Base-by-base conservation (phyloP, 1,139 yeast species). In the Kodamaea ohmeri region DNA sequence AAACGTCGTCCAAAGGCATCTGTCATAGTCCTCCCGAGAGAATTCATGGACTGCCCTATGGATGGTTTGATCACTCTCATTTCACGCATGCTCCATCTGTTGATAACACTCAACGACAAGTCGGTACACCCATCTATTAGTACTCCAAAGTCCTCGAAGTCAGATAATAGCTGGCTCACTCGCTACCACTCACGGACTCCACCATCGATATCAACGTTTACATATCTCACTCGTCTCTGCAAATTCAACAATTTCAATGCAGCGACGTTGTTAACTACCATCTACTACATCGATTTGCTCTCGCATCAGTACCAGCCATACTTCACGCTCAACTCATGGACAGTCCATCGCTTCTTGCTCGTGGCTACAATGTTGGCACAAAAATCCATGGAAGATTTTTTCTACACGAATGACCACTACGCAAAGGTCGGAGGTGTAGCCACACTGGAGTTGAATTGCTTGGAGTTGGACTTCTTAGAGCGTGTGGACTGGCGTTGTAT, bases 401-500 rank as follows among this genome's bases (percentile, higher is more conserved):
- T 92, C 58, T 90, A 95, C 60, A 89, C 97, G 4, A 92, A 90
- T 58, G 77, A 83, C 26, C 97, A 90, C 59, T 92, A 92, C 56
- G 96, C 97, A 8, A 85, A 86, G 56, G 97, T 92, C 14, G 98
- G 98, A 1, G 98, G 98, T 47, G 83, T 92, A 6, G 88, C 92
- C 27, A 68, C 84, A 31, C 75, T 83, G 43, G 98, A 92, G 58
- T 68, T 92, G 48, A 92, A 92, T 58, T 73, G 92, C 42, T 67
- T 92, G 34, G 98, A 92, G 56, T 80, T 85, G 40, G 97, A 92
- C 60, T 89, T 92, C 53, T 71, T 92, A 38, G 77, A 78, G 35
- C 68, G 92, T 46, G 92, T 92, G 9, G 81, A 82, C 46, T 92
- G 94, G 78, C 70, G 64, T 41, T 65, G 73, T 38, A 58, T 71